A percentile compares a stretch with the other conserved stretches of the same genome.
Conservation (phyloP, 179 eudicot species). For the Beta macrorhiza region DNA sequence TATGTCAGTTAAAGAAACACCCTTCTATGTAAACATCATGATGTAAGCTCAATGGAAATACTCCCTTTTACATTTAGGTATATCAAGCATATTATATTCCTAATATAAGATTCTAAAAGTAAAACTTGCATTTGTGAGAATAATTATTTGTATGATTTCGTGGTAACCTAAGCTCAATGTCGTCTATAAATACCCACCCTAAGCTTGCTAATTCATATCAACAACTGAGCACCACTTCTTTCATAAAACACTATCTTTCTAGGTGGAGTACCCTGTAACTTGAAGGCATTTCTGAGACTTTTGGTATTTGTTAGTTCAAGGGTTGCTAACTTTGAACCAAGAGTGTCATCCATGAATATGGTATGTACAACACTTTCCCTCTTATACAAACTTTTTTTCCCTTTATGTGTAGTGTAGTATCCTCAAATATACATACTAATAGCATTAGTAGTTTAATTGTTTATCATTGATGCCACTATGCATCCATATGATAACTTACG, state of each 20-base stretch:
- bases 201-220: not conserved
- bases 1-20: too few relatives aligned
- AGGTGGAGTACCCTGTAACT: not conserved
- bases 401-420: not conserved
- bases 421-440: not conserved
- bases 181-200: constrained; percentile 16
- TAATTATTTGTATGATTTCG: constrained; percentile 5
- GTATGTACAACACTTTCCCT: not conserved
- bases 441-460: not conserved
- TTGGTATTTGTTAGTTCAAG: constrained; percentile 1
- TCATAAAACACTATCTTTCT: not conserved
- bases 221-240: constrained; percentile 9
- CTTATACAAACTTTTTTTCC: not conserved
- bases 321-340: not conserved
- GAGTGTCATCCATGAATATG: constrained; percentile 10
- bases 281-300: constrained; percentile 1
- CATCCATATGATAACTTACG: not conserved
- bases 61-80: not conserved
- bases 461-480: constrained; percentile 1
- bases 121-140: not conserved
- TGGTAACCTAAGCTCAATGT: not conserved
- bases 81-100: not conserved
- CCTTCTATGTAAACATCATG: not conserved
- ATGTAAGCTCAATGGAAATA: not conserved
- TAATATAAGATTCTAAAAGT: not conserved